phyloP scores from a whole-genome alignment of 441 rosid genomes.

The Erysimum cheiri region DNA sequence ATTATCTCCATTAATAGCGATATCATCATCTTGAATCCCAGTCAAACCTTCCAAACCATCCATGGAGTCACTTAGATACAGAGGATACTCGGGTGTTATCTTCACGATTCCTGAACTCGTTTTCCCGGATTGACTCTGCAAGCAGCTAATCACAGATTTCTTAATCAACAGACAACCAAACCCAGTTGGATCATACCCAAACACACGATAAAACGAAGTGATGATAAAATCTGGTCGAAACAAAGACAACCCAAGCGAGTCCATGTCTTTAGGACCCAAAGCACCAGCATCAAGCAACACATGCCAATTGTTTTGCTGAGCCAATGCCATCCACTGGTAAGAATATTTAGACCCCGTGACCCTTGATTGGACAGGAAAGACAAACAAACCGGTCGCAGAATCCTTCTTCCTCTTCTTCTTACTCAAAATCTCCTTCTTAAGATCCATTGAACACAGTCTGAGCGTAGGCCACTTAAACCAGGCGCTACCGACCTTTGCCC shows the following conservation, averaged over 20 bases:
- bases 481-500: conserved; percentile 70
- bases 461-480: conserved; percentile 81
- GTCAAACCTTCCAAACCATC: conserved; percentile 63
- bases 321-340: conserved; percentile 83
- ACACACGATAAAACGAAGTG: conserved; percentile 71
- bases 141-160: conserved; percentile 70
- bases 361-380: conserved; percentile 77
- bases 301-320: conserved; percentile 81
- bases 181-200: conserved; percentile 75
- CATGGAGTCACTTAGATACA: conserved; percentile 64
- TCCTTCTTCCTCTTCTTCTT: conserved; percentile 73
- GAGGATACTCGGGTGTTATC: conserved; percentile 70
- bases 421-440: conserved; percentile 61
- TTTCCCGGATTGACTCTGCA: conserved; percentile 64
- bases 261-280: conserved; percentile 85
- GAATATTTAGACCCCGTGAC: conserved; percentile 76
- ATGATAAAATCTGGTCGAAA: conserved; percentile 75
- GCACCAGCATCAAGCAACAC: conserved; percentile 79
- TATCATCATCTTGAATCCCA: conserved; percentile 50
- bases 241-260: conserved; percentile 71
- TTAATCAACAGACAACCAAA: conserved; percentile 79
- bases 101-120: conserved; percentile 70
- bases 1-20: conserved; percentile 45
- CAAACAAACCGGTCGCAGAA: conserved; percentile 65
- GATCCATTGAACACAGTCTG: conserved; percentile 70